Percentiles rank a stretch among this genome's conserved stretches.
Evolutionary conservation across 257 asterid genomes (phyloP).

Genomic region (Paraleonurus japonicus): DNA sequence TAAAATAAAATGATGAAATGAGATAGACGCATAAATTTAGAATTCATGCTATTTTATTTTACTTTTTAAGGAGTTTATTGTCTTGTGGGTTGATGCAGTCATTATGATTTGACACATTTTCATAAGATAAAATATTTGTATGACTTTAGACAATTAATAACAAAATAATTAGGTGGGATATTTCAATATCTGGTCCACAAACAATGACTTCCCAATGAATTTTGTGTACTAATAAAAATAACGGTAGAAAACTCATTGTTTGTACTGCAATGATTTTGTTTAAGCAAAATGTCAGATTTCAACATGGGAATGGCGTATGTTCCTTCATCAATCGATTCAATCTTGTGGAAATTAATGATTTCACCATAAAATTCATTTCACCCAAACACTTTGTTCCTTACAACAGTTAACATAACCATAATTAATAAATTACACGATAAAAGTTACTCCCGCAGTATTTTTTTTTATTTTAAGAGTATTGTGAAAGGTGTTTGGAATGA

Average conservation of each 20-base stretch:
- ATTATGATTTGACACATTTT: neutral
- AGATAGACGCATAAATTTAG: too few relatives aligned
- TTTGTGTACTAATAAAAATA: neutral
- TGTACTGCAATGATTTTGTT: neutral
- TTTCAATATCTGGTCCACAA: conserved; percentile 23
- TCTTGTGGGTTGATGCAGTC: neutral
- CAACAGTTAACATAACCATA: neutral
- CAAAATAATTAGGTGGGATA: conserved; percentile 13
- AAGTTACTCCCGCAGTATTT: too few relatives aligned
- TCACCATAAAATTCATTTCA: conserved; percentile 9
- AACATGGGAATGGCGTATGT: conserved; percentile 15
- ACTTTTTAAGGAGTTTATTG: too few relatives aligned
- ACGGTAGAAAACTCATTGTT: neutral
- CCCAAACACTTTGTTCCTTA: neutral
- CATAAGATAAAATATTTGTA: neutral
- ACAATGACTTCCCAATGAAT: neutral
- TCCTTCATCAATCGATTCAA: conserved; percentile 34
- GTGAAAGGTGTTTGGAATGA: too few relatives aligned
- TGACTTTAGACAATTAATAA: conserved; percentile 19
- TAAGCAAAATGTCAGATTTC: conserved; percentile 1
- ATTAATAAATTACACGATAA: neutral
- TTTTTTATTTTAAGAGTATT: too few relatives aligned
- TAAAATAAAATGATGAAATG: neutral
- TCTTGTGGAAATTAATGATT: conserved; percentile 31
- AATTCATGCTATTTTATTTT: neutral